Evolutionary conservation across 2,329 filamentous ascomycete genomes (phyloP), one percentile per base, ranked within the genome.

Genomic region (Dactylellina leptospora): DNA sequence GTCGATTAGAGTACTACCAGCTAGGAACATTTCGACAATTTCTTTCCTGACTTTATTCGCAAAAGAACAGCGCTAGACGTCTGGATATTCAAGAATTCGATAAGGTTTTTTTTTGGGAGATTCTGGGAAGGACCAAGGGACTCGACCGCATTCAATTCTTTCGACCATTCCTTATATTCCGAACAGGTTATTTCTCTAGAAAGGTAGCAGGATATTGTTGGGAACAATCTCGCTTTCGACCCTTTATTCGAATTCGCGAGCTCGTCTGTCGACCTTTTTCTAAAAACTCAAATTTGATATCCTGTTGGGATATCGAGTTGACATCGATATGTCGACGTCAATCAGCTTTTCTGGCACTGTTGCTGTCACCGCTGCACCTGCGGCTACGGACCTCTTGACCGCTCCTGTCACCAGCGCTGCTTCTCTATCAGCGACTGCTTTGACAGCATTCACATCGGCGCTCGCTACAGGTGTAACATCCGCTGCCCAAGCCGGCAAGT

Each of bases 301-400:
- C 4, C 30, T 10, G 10, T 36, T 40, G 18, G 36, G 36, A 16
- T 40, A 22, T 45, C 40, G n/a, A 45, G 11, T 18, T 11, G 22
- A 36, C n/a, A 50, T 45, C 64, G 58, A 56, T 11, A 71, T 71
- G 66, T 58, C 60, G 50, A 40, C 50, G 4, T 20, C 68, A 13
- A 47, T 55, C 44, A 53, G n/a, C 53, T 72, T 72, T 30, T 64
- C 68, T 9, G 68, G 68, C 38, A 64, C 59, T 16, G 45, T 47
- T 55, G 68, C 59, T 22, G 68, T 38, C 25, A 60, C 38, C 25
- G 42, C 27, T 23, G 58, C 25, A 22, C 20, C 40, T 6, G 30
- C 40, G 25, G 16, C 42, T 8, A 71, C 40, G 36, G 66, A 27
- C 22, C 66, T 71, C 9, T 20, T 63, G 23, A 63, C 58, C 3